A percentile compares a stretch with the other conserved stretches of the same genome.
phyloP scores from a whole-genome alignment of 2,329 filamentous ascomycete species.

The Epichloe sp. region DNA sequence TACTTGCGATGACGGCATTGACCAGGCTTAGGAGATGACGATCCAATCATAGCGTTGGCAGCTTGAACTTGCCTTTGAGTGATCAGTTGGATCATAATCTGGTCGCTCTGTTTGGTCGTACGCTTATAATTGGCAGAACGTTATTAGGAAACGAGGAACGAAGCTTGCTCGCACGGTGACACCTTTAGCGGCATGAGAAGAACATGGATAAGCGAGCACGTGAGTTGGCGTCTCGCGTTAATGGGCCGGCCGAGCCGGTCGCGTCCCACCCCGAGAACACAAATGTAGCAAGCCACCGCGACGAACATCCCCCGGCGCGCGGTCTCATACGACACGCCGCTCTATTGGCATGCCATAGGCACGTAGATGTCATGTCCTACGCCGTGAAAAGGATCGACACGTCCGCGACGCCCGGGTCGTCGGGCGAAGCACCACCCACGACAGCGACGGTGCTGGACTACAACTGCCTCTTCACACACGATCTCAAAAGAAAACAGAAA shows the following conservation, averaged over 20 bases:
- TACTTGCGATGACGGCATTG: background rate
- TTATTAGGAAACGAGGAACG: too few species aligned
- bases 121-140: too few species aligned
- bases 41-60: background rate
- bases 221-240: slow-evolving; percentile 11
- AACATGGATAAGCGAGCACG: slow-evolving; percentile 4
- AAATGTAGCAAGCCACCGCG: background rate
- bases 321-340: background rate
- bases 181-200: too few species aligned
- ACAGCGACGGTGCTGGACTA: slow-evolving; percentile 70
- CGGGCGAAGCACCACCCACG: slow-evolving; percentile 6
- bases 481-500: slow-evolving; percentile 76
- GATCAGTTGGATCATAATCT: too few species aligned
- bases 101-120: too few species aligned
- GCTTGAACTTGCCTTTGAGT: too few species aligned
- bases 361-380: slow-evolving; percentile 10
- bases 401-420: background rate
- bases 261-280: background rate
- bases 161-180: too few species aligned
- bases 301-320: background rate
- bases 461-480: slow-evolving; percentile 75
- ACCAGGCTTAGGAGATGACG: background rate
- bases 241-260: background rate
- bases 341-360: background rate
- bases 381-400: slow-evolving; percentile 6